Evolutionary conservation across 1,284 basidiomycete species (phyloP).

Genomic region (Paramarasmius palmivorus): DNA sequence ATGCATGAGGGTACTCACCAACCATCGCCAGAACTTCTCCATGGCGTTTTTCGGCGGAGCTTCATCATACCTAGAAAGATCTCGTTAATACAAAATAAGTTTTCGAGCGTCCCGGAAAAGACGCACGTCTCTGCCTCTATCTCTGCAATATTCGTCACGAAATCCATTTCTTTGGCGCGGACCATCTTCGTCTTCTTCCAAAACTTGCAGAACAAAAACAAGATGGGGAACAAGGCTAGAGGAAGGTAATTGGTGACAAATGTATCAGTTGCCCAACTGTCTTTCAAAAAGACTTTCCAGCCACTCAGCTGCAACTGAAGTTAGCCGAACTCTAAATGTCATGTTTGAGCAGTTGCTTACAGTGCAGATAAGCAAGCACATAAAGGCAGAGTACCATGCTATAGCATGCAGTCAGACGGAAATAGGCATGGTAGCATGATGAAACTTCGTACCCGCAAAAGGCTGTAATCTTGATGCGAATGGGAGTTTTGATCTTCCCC

Average conservation of each 20-base stretch:
- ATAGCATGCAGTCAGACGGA: no score
- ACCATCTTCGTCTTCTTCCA: conserved; percentile 48
- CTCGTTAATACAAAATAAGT: conserved; percentile 2
- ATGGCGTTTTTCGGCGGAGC: conserved; percentile 66
- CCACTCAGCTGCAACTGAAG: conserved; percentile 60
- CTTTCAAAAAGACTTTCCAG: conserved; percentile 75
- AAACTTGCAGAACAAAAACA: conserved; percentile 64
- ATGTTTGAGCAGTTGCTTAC: conserved; percentile 45
- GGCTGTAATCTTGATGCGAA: conserved; percentile 65
- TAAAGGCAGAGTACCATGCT: conserved; percentile 64
- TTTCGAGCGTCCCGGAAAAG: not conserved
- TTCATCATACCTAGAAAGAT: conserved; percentile 54
- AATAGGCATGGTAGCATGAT: no score
- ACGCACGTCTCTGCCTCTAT: conserved; percentile 69
- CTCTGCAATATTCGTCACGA: conserved; percentile 68
- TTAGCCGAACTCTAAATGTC: not conserved
- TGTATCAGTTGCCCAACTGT: conserved; percentile 54
- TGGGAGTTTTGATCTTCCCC: conserved; percentile 62
- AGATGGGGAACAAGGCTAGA: conserved; percentile 71
- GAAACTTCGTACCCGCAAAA: no score
- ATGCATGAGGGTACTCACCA: no score
- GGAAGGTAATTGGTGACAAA: conserved; percentile 85
- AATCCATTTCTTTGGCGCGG: conserved; percentile 72
- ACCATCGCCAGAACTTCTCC: conserved; percentile 48
- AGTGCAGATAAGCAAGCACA: conserved; percentile 64